Base-by-base conservation (phyloP, 2,329 filamentous ascomycete species). In the Colletotrichum agaves region DNA sequence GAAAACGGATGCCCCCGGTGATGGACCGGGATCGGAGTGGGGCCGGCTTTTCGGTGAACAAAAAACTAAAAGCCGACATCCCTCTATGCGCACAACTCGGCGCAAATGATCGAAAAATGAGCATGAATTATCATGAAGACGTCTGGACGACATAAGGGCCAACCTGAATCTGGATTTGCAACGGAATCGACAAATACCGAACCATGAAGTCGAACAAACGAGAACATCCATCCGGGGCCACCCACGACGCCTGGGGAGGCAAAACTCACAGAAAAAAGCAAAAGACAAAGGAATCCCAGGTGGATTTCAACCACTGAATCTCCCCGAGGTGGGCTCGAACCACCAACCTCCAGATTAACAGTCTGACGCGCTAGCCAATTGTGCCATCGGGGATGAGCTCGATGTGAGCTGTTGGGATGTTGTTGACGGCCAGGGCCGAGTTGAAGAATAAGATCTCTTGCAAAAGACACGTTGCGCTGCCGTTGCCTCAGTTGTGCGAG, bases 281-380 rank as follows among this genome's bases (percentile, higher is more conserved):
- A 59, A 64, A 60, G 5, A 8, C 2, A n/a, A 0, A 1, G 0
- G 0, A 0, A 3, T 41, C 55, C 61, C 55, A 17, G 1, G 61
- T 33, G 61, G 65, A 0, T 0, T 68, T 11, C 31, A 68, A 60
- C 65, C 65, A 60, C 65, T 65, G 0, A 3, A 6, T 10, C 64
- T 67, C 64, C 64, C 64, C 65, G 64, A 67, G 64, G 65, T 68
- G 65, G 65, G 65, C 64, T 67, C 64, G 64, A 67, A 67, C 64
- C 64, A 67, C 64, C 64, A 67, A 67, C 64, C 64, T 67, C 64
- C 64, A 67, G 64, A 67, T 67, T 67, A 67, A 67, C 64, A 67
- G 64, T 67, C 64, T 67, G 64, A 67, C 64, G 64, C 64, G 64
- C 64, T 67, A 67, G 64, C 64, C 64, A 67, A 67, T 67, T 67